Percentiles rank a stretch among this genome's conserved stretches.
Conservation (phyloP, 441 rosid species). For the Erysimum pusillum region DNA sequence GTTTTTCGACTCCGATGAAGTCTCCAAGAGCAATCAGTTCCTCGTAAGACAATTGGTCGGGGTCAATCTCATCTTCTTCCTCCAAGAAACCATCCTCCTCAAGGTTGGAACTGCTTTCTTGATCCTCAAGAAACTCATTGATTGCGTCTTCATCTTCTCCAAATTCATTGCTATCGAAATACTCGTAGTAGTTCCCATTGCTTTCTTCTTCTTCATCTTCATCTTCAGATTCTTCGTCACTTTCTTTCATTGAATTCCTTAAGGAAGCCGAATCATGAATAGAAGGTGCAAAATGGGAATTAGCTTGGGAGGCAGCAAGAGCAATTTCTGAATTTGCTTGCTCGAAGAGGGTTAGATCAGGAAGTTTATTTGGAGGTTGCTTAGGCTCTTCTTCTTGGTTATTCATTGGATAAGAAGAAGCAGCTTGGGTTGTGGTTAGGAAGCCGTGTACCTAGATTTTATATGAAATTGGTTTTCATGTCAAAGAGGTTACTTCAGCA, state of each 20-base stretch:
- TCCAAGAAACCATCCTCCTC: conserved; percentile 53
- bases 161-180: conserved; percentile 49
- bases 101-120: conserved; percentile 52
- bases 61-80: conserved; percentile 75
- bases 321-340: conserved; percentile 65
- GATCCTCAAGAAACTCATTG: conserved; percentile 56
- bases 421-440: conserved; percentile 9
- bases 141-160: conserved; percentile 43
- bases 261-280: conserved; percentile 51
- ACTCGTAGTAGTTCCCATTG: conserved; percentile 52
- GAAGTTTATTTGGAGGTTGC: conserved; percentile 51
- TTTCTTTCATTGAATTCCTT: conserved; percentile 51
- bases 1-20: conserved; percentile 67
- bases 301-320: conserved; percentile 56
- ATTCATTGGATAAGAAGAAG: conserved; percentile 25
- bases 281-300: conserved; percentile 25
- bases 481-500: conserved; percentile 41
- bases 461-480: conserved; percentile 49
- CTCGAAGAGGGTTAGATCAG: conserved; percentile 48
- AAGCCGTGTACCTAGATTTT: conserved; percentile 19
- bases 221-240: conserved; percentile 51
- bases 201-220: conserved; percentile 27
- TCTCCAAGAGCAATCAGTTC: conserved; percentile 80
- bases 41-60: conserved; percentile 74
- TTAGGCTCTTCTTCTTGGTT: conserved; percentile 46